Evolutionary conservation across 106 monocot genomes (phyloP).

Genomic region (Gastrodia elata): DNA sequence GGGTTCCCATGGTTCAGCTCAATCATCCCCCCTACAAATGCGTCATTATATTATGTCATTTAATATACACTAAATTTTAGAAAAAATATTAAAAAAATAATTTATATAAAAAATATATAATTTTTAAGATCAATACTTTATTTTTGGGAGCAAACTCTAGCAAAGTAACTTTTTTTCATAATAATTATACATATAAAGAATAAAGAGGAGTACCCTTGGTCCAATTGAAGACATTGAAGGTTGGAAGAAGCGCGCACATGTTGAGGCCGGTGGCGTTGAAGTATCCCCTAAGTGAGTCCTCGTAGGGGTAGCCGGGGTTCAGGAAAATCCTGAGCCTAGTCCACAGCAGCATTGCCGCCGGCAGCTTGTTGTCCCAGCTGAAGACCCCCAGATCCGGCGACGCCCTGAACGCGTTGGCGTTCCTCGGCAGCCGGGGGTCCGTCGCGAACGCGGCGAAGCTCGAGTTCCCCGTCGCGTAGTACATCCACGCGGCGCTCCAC

Average conservation of each 20-base stretch:
- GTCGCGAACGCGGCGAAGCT: conserved; percentile 53
- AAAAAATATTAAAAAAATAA: no score
- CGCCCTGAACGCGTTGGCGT: conserved; percentile 41
- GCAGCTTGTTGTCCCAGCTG: conserved; percentile 98
- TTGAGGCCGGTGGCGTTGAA: conserved; percentile 39
- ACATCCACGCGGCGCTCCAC: conserved; percentile 90
- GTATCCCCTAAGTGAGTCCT: conserved; percentile 56
- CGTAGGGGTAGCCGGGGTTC: conserved; percentile 85
- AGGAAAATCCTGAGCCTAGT: conserved; percentile 74
- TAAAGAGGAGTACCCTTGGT: conserved; percentile 81
- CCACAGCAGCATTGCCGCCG: conserved; percentile 63
- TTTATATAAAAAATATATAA: no score
- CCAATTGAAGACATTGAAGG: conserved; percentile 62
- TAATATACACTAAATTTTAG: background rate
- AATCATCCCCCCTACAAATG: conserved; percentile 51
- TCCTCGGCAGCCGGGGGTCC: conserved; percentile 39
- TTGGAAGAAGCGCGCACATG: conserved; percentile 49
- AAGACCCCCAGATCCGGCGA: conserved; percentile 50
- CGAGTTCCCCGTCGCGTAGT: conserved; percentile 77
- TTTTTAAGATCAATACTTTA: no score
- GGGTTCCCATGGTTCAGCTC: conserved; percentile 67
- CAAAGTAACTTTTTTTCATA: no score
- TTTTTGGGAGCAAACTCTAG: no score
- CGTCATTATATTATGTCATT: background rate
- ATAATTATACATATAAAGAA: no score